Evolutionary conservation across 371 early-diverging fungal genomes (phyloP).

Genomic region (Basidiobolus meristosporus): DNA sequence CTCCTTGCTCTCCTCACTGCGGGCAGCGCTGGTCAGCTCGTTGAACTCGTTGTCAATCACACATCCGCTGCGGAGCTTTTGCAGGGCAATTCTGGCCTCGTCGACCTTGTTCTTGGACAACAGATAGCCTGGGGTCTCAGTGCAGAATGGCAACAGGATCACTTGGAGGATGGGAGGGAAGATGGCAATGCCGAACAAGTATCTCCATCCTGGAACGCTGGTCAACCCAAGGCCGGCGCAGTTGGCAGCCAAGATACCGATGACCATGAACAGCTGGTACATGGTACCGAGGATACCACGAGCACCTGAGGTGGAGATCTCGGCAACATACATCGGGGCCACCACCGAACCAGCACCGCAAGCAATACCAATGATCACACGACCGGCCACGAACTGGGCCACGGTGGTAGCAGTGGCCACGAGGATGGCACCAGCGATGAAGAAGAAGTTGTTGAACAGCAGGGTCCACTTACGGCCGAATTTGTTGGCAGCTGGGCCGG

Average conservation of each 20-base stretch:
- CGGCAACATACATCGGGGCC: slow-evolving; percentile 62
- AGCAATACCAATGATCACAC: slow-evolving; percentile 67
- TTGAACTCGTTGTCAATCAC: slow-evolving; percentile 34
- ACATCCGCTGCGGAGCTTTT: slow-evolving; percentile 27
- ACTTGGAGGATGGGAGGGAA: slow-evolving; percentile 49
- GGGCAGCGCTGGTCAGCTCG: slow-evolving; percentile 16
- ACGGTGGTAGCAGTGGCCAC: slow-evolving; percentile 29
- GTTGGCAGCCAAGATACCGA: slow-evolving; percentile 52
- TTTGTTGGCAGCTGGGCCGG: slow-evolving; percentile 25
- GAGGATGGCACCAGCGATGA: slow-evolving; percentile 38
- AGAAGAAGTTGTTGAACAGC: slow-evolving; percentile 34
- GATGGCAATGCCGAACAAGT: slow-evolving; percentile 31
- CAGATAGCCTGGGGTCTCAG: slow-evolving; percentile 58
- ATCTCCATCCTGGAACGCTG: slow-evolving; percentile 41
- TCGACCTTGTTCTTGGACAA: slow-evolving; percentile 28
- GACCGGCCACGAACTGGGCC: slow-evolving; percentile 53
- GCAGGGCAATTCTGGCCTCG: slow-evolving; percentile 31
- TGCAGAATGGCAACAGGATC: slow-evolving; percentile 40
- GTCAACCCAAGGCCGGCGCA: slow-evolving; percentile 30
- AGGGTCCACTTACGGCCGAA: slow-evolving; percentile 52
- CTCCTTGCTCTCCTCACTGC: neutral
- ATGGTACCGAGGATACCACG: slow-evolving; percentile 55
- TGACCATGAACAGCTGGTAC: slow-evolving; percentile 60
- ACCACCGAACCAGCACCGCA: slow-evolving; percentile 62
- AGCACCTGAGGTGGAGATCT: slow-evolving; percentile 47